A percentile compares a stretch with the other conserved stretches of the same genome.
Conservation (phyloP, 163 green algal species). For the Chlamydomonas reinhardtii region DNA sequence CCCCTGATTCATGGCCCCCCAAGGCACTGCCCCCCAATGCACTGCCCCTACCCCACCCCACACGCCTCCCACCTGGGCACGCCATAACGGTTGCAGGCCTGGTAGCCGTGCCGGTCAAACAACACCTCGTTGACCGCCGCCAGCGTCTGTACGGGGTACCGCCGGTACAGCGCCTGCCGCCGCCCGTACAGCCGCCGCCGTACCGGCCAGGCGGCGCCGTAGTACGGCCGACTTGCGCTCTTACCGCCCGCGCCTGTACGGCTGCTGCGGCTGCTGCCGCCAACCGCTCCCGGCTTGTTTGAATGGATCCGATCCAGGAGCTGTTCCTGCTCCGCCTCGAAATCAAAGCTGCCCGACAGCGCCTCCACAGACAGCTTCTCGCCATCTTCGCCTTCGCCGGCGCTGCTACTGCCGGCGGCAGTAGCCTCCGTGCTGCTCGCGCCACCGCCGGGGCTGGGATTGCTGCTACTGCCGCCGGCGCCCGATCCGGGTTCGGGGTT, state of each 20-base stretch:
- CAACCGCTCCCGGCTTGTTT: constrained; percentile 19
- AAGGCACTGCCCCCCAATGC: too few species aligned
- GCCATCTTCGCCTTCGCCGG: too few species aligned
- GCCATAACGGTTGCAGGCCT: constrained; percentile 71
- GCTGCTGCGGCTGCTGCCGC: constrained; percentile 25
- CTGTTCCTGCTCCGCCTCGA: constrained; percentile 23
- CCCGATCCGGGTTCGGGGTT: too few species aligned
- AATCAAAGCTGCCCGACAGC: constrained; percentile 4
- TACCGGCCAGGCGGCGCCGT: constrained; percentile 18
- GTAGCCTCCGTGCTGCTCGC: too few species aligned
- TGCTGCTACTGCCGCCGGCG: too few species aligned
- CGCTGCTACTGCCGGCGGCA: too few species aligned
- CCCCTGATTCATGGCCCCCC: too few species aligned
- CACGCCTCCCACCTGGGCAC: constrained; percentile 56
- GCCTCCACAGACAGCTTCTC: too few species aligned
- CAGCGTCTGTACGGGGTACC: constrained; percentile 58
- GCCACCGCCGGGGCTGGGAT: too few species aligned
- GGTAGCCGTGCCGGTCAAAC: constrained; percentile 74
- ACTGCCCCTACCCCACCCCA: too few species aligned
- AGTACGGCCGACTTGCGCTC: not conserved
- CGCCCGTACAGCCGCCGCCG: not conserved
- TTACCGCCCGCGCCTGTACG: not conserved
- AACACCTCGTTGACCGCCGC: constrained; percentile 73
- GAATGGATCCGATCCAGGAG: constrained; percentile 34
- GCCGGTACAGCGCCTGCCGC: constrained; percentile 23